Conservation (phyloP, 1,139 yeast genomes). For the Saccharomycopsis crataegensis region DNA sequence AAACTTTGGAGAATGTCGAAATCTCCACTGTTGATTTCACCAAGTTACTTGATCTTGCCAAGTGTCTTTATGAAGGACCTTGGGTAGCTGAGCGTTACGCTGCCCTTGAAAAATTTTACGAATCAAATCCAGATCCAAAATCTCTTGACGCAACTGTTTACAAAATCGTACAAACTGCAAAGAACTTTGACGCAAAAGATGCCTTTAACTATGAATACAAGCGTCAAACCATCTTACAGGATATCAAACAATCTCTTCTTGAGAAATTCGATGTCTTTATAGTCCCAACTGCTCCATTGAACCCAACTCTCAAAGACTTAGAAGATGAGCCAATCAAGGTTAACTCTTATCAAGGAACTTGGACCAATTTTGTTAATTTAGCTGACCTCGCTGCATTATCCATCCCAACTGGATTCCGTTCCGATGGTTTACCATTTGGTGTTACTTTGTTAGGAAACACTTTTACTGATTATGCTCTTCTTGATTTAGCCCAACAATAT, state of each 20-base stretch:
- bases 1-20: slow-evolving; percentile 39
- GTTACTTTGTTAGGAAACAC: slow-evolving; percentile 75
- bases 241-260: slow-evolving; percentile 44
- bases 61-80: slow-evolving; percentile 91
- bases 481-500: slow-evolving; percentile 73
- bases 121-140: slow-evolving; percentile 62
- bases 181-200: slow-evolving; percentile 69
- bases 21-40: slow-evolving; percentile 60
- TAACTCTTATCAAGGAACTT: slow-evolving; percentile 90
- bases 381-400: slow-evolving; percentile 92
- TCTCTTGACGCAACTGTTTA: slow-evolving; percentile 80
- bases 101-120: slow-evolving; percentile 68
- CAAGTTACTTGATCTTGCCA: slow-evolving; percentile 75
- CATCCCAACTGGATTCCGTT: slow-evolving; percentile 73
- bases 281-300: slow-evolving; percentile 91
- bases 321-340: slow-evolving; percentile 70
- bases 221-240: slow-evolving; percentile 67
- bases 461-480: slow-evolving; percentile 81
- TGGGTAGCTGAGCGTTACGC: slow-evolving; percentile 96
- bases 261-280: slow-evolving; percentile 62
- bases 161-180: slow-evolving; percentile 70
- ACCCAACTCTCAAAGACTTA: slow-evolving; percentile 71
- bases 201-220: slow-evolving; percentile 79
- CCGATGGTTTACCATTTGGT: slow-evolving; percentile 86
- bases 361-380: slow-evolving; percentile 92